Base-by-base conservation (phyloP, 1,284 basidiomycete species). In the Tilletia setariae region DNA sequence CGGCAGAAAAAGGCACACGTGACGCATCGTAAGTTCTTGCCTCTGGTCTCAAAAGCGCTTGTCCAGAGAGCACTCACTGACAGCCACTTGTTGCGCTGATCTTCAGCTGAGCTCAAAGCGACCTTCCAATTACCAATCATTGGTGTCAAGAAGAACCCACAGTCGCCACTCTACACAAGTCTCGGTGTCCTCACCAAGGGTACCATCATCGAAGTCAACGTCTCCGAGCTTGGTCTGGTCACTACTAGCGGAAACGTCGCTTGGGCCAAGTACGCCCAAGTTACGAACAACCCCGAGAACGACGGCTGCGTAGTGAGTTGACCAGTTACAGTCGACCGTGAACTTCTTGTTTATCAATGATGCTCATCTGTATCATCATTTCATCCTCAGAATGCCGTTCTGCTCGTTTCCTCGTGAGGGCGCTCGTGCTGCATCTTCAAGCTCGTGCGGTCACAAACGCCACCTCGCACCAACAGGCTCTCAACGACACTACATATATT, bases 71-170 rank as follows among this genome's bases (percentile, higher is more conserved):
- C 40, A 32, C 42, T 6, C 7, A 53, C 8, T 53, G 23, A 28
- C 51, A 53, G 16, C 16, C 28, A 7, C 23, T 2, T 49, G 16
- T 30, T 35, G 23, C 21, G 19, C 44, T 49, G 15, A 32, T 51
- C 53, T 44, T 42, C 80, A 94, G 93, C 95, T 74, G 94, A 98
- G 80, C 86, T 98, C 68, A 97, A 97, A 84, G 95, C 95, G 9
- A 98, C 96, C 0, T 99, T 99, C 88, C 96, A 98, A 84, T 86
- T 99, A 1, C 94, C 96, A 73, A 98, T 99, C 76, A 87, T 99
- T 59, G 93, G 93, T 67, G 95, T 99, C 73, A 99, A 98, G 87
- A 98, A 98, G 87, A 99, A 99, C 82, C 96, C 96, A 15, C 95
- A 98, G 82, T 97, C 94, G 30, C 96, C 96, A 0, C 93, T 98